These are phyloP conservation scores for Ustilago loliicola DNA, from an alignment of 1,284 basidiomycete species.

Conservation along the genomic window DNA sequence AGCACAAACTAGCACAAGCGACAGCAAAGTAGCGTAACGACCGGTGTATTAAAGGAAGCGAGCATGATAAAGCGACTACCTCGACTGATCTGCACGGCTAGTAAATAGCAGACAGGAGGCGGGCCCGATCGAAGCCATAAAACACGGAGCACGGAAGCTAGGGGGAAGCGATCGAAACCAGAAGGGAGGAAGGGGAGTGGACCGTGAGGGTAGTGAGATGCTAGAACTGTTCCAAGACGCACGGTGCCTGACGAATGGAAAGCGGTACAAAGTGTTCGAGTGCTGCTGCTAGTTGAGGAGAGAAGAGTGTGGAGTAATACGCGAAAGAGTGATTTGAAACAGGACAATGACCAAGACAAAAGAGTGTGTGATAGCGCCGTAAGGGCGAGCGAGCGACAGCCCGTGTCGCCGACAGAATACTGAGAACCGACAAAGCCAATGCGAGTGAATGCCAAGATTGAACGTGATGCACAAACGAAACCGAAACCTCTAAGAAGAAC, in stretches of 20 bases:
- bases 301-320: slow-evolving; percentile 19
- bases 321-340: slow-evolving; percentile 14
- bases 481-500: slow-evolving; percentile 12
- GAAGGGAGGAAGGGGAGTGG: slow-evolving; percentile 2
- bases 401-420: slow-evolving; percentile 30
- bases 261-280: slow-evolving; percentile 14
- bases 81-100: slow-evolving; percentile 11
- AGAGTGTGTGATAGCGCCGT: slow-evolving; percentile 13
- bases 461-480: neutral
- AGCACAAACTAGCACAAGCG: slow-evolving; percentile 1
- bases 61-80: slow-evolving; percentile 27
- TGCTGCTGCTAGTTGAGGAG: slow-evolving; percentile 36
- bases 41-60: slow-evolving; percentile 45
- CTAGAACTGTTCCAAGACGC: slow-evolving; percentile 10
- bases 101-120: slow-evolving; percentile 14
- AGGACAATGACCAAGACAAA: slow-evolving; percentile 32
- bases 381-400: slow-evolving; percentile 23
- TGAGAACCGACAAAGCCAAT: slow-evolving; percentile 16
- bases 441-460: slow-evolving; percentile 15
- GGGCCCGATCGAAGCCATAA: slow-evolving; percentile 26
- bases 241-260: slow-evolving; percentile 25
- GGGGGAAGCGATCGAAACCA: slow-evolving; percentile 7
- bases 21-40: slow-evolving; percentile 29
- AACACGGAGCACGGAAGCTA: slow-evolving; percentile 18
- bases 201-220: slow-evolving; percentile 10